Base-by-base conservation (phyloP, 2,329 filamentous ascomycete genomes). In the Sarocladium brachiariae region DNA sequence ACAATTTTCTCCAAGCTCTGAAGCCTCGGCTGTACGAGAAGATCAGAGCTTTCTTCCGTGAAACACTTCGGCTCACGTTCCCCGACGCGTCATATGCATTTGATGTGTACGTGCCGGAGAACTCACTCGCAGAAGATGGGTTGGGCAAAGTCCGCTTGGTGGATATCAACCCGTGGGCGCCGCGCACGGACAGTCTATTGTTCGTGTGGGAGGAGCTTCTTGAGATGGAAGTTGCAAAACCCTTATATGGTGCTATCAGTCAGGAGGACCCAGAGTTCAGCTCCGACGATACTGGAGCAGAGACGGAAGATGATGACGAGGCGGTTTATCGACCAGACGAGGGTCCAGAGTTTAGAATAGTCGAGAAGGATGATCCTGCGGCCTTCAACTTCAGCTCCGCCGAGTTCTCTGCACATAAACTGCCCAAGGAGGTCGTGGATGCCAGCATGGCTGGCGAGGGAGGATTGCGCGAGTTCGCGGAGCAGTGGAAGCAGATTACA, bases 131-230 rank as follows among this genome's bases (percentile, higher is more conserved):
- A 13, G 65, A 70, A 23, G 75, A 76, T 24, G 73, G 86, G 1
- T 78, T 95, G 51, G 81, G 88, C 46, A 77, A 81, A 45, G 87
- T 95, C 2, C 87, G 90, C 71, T 73, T 99, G 10, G 85, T 99
- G 46, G 93, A 99, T 63, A 87, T 99, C 61, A 97, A 97, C 61
- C 89, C 93, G 0, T 99, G 92, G 89, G 92, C 92, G 1, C 80
- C 83, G 37, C 76, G 89, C 53, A 99, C 93, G 0, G 93, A 99
- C 69, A 86, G 88, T 4, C 68, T 97, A 39, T 74, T 96, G 1
- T 99, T 96, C 64, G 85, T 83, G 38, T 99, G 93, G 93, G 65
- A 86, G 54, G 92, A 97, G 69, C 75, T 99, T 35, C 72, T 97
- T 52, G 82, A 80, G 0, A 78, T 89, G 70, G 75, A 83, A 31